Evolutionary conservation across 2,329 filamentous ascomycete genomes (phyloP).

Genomic region (Paracamarosporium sp.): DNA sequence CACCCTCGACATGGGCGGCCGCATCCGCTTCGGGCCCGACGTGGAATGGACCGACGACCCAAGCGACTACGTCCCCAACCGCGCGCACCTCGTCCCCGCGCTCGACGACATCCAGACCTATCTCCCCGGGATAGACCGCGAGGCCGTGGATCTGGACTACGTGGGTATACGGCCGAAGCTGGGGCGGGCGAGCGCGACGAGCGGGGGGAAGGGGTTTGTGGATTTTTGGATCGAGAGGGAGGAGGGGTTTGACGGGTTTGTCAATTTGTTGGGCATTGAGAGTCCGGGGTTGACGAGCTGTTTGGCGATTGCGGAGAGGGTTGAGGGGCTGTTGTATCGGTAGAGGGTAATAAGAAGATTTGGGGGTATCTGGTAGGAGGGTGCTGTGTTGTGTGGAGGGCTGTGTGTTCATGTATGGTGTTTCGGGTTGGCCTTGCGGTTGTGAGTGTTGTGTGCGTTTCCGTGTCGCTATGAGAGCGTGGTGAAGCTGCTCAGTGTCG

Average conservation of each 20-base stretch:
- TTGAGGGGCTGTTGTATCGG: conserved; percentile 63
- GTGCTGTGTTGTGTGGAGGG: too few relatives aligned
- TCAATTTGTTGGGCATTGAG: conserved; percentile 92
- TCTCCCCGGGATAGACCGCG: conserved; percentile 73
- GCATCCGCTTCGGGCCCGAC: conserved; percentile 91
- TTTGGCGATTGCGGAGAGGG: conserved; percentile 83
- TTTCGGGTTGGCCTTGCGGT: too few relatives aligned
- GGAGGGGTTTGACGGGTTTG: conserved; percentile 79
- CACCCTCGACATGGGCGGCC: conserved; percentile 84
- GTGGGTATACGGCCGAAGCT: conserved; percentile 92
- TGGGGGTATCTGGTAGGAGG: too few relatives aligned
- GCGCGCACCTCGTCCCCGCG: conserved; percentile 68
- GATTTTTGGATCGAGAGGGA: conserved; percentile 86
- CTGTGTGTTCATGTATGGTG: too few relatives aligned
- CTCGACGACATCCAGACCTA: conserved; percentile 79
- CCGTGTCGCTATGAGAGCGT: too few relatives aligned
- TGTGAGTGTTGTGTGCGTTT: too few relatives aligned
- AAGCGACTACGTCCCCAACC: conserved; percentile 72
- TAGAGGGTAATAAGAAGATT: too few relatives aligned
- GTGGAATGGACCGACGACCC: conserved; percentile 87
- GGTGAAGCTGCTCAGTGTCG: too few relatives aligned
- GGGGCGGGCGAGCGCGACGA: conserved; percentile 65
- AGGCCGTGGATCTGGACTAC: conserved; percentile 78
- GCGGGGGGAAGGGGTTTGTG: conserved; percentile 71
- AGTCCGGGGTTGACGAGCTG: conserved; percentile 89